Evolutionary conservation across 169 alveolate genomes (phyloP), one percentile per base, ranked within the genome.

Genomic region (Eimeria praecox): DNA sequence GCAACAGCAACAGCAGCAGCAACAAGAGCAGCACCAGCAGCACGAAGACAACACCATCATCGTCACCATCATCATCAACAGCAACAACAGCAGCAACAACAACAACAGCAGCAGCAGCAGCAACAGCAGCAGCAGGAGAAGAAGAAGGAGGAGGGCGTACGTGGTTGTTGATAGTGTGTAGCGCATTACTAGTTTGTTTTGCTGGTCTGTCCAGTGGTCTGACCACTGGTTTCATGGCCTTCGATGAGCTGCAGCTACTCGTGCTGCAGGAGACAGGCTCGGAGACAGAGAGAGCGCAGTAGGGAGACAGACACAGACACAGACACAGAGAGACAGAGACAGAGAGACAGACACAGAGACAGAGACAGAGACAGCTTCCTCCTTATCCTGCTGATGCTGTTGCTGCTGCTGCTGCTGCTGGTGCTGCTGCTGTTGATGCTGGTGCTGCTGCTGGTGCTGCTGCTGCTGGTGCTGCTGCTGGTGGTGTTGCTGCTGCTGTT

Each of bases 221-320:
- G 86, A 98, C 99, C 42, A 98, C 99, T 0, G 99, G 99, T 0
- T 97, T 97, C 95, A 96, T 99, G 95, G 97, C 99, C n/a, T 96
- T 99, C 71, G 99, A 98, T 95, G 98, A 95, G 35, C 96, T 98
- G 82, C 98, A 98, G 90, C 94, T 99, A 80, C 99, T 98, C 87
- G 97, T 98, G 86, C 97, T 97, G 89, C 92, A 97, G 90, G 92
- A 96, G 52, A 97, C 98, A 83, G 99, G 99, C n/a, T 94, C 97
- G 9, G 98, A 97, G 83, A 73, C 62, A 69, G 99, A 98, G 94
- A 98, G 96, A n/a, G n/a, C n/a, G 94, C 38, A 30, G 71, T 82
- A 77, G 96, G 80, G 30, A 52, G 92, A 20, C 9, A 24, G 66
- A 44, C 64, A 52, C 20, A n/a, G n/a, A n/a, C n/a, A n/a, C n/a